Evolutionary conservation across 2,329 filamentous ascomycete species (phyloP), one percentile per base, ranked within the genome.

Genomic region (Hyphodiscus sp.): DNA sequence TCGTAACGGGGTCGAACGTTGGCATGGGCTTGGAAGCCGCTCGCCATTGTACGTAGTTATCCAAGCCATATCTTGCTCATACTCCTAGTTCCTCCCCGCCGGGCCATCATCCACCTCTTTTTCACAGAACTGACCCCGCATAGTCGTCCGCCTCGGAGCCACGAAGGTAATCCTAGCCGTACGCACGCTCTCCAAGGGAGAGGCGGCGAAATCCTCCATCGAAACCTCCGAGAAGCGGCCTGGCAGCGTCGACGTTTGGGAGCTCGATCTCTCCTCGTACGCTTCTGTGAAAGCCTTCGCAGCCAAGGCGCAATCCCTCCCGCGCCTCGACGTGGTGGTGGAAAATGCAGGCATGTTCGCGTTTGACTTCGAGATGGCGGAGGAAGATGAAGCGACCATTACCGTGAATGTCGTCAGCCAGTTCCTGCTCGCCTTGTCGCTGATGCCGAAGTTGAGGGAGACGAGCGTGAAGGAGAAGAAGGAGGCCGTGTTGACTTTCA

Each of bases 1-100:
- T 75, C 5, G 65, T 75, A 1, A 74, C 72, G 0, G 73, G 73
- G 1, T 65, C 70, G 9, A 76, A 75, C 49, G 63, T 62, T 0
- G 72, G 73, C 4, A 61, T 75, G 1, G 73, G 73, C 0, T 61
- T 69, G 0, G 72, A 74, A 50, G 65, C 72, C 0, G 64, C 68
- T 13, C 65, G 63, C 1, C 67, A 73, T 15, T 62, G 33, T 38
- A 38, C 4, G 33, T 15, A 13, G 11, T 33, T 33, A 15, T 10
- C 11, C 33, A 13, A 13, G 5, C 33, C 11, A 4, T 4, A 38
- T 38, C 11, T n/a, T 10, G 5, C 33, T 38, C 16, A 5, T 38
- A 2, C 11, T 38, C 23, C 23, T 8, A 26, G 5, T 38, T 13
- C 33, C 4, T 38, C 4, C 11, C 11, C 33, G 5, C 33, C 33